These are phyloP conservation scores for Rhizopus sp. DNA, from an alignment of 371 early-diverging fungal species.

Conservation along the genomic window DNA sequence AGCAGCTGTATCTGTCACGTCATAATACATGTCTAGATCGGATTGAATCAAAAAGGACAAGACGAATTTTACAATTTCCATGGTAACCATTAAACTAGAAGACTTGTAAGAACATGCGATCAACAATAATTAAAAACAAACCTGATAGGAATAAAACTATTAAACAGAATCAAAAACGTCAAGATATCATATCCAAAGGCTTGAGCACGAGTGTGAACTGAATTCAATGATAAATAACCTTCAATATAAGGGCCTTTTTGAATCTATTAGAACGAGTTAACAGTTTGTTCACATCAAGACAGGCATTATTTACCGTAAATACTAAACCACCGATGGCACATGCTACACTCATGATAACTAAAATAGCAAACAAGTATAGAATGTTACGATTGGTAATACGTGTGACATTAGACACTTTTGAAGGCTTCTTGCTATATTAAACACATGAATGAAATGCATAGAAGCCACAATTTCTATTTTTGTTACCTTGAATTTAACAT, in stretches of 20 bases:
- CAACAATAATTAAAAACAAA: constrained; percentile 7
- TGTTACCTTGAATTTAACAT: constrained; percentile 71
- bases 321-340: constrained; percentile 73
- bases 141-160: constrained; percentile 83
- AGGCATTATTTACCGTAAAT: constrained; percentile 34
- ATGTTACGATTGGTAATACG: constrained; percentile 88
- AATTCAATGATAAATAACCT: constrained; percentile 38
- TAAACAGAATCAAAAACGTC: constrained; percentile 81
- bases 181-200: constrained; percentile 66
- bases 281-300: background rate
- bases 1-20: constrained; percentile 63
- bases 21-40: constrained; percentile 72
- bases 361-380: constrained; percentile 80
- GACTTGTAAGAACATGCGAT: background rate
- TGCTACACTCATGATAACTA: constrained; percentile 75
- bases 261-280: constrained; percentile 25
- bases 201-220: constrained; percentile 9
- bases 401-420: constrained; percentile 55
- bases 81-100: constrained; percentile 70
- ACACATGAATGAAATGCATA: background rate
- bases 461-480: constrained; percentile 22
- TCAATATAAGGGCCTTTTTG: constrained; percentile 30
- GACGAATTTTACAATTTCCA: constrained; percentile 73
- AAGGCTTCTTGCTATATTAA: constrained; percentile 28
- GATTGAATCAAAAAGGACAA: constrained; percentile 66